Percentiles rank a stretch among this genome's conserved stretches.
These are phyloP conservation scores for Casuarina cunninghamiana DNA, from an alignment of 306 rosid species.

Conservation along the genomic window DNA sequence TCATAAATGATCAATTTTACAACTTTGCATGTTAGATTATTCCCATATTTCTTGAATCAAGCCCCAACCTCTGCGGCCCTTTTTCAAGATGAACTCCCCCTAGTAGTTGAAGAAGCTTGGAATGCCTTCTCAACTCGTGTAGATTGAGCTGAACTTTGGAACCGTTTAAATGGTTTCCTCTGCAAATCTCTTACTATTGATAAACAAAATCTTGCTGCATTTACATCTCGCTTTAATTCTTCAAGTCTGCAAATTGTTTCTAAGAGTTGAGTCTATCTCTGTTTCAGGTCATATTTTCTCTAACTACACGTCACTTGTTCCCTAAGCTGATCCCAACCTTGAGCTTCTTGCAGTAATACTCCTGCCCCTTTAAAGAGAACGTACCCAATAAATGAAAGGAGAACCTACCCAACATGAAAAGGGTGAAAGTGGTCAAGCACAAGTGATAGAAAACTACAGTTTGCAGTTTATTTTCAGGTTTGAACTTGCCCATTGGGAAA, in stretches of 20 bases:
- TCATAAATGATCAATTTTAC: neutral
- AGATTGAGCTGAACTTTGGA: neutral
- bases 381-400: neutral
- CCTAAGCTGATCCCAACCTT: neutral
- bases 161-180: neutral
- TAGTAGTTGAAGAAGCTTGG: neutral
- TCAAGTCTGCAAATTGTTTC: neutral
- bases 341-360: neutral
- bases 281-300: neutral
- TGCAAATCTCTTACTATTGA: neutral
- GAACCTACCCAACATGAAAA: neutral
- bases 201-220: neutral
- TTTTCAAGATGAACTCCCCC: neutral
- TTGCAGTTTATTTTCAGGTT: too few species aligned
- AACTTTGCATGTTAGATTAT: neutral
- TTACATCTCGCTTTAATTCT: neutral
- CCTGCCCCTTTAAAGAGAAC: neutral
- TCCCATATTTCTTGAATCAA: neutral
- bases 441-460: too few species aligned
- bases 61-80: neutral
- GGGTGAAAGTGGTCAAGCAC: too few species aligned
- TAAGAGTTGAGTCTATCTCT: neutral
- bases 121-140: neutral
- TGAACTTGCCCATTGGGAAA: too few species aligned
- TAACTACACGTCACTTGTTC: neutral